Evolutionary conservation across 139 green algal genomes (phyloP), one percentile per base, ranked within the genome.

Genomic region (Chlorokybus atmophyticus): DNA sequence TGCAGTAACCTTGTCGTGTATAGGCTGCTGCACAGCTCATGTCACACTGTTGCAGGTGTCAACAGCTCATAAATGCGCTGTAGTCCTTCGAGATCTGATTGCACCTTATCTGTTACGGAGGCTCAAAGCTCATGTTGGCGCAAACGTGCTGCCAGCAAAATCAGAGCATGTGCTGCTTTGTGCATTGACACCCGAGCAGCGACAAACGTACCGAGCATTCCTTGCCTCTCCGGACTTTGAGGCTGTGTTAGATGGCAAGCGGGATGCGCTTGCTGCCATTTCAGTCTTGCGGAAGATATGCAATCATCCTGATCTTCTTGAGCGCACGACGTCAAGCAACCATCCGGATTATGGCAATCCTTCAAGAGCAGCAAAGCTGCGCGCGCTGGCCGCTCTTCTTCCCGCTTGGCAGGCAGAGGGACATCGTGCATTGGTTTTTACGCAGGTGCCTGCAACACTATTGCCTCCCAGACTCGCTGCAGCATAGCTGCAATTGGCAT

Each of bases 81-180:
- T 95, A 21, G 73, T 94, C 57, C 82, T 98, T 67, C 77, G 88
- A 2, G 91, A 98, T 71, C 64, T 95, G 8, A 90, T 97, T 39
- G 62, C 77, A 4, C 91, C 91, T 4, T 96, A 98, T 80, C 80
- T 98, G 50, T 81, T 98, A 62, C 76, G 88, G 29, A 68, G 91
- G 21, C 68, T 82, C 57, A 98, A 98, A 68, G 74, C 71, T 0
- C 87, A 98, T 48, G 89, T 98, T 4, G 70, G 68, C 23, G 39
- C 68, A 26, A 68, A 87, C 62, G 54, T 66, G 3, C 82, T 98
- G 56, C 91, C 91, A 6, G 79, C 79, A 29, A 95, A 97, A 74
- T 95, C 87, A 32, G 90, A 98, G 71, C 82, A 89, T 64, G 90
- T 98, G 38, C 75, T 97, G 28, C 95, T 98, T 66, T 95, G 87